Percentiles rank a stretch among this genome's conserved stretches.
phyloP scores from a whole-genome alignment of 1,139 yeast species.

The Magnusiomyces tetraspermus region DNA sequence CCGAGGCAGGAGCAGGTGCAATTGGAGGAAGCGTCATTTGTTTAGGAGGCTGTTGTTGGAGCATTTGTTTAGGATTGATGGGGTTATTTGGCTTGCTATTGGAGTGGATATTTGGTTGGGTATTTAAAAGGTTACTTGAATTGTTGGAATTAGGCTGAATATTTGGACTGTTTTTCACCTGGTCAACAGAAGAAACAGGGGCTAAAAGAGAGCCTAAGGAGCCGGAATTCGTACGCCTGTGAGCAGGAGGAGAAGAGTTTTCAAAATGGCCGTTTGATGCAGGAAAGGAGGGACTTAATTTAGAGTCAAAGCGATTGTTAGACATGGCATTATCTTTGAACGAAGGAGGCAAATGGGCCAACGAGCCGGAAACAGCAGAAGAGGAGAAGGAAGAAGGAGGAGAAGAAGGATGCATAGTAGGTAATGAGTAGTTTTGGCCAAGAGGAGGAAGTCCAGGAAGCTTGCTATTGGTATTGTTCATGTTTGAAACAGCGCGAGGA shows the following conservation, averaged over 20 bases:
- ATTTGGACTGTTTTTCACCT: neutral
- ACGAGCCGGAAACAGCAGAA: neutral
- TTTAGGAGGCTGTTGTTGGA: neutral
- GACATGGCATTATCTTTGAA: neutral
- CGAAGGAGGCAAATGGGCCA: neutral
- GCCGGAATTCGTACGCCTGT: neutral
- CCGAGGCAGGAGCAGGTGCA: neutral
- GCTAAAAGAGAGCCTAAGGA: neutral
- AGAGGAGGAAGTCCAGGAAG: neutral
- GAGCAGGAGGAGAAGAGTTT: neutral
- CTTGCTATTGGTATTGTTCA: neutral
- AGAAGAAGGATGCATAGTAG: neutral
- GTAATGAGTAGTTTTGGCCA: neutral
- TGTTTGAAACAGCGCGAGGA: neutral
- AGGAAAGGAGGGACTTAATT: neutral
- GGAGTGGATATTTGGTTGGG: neutral
- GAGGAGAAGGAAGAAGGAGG: slow-evolving; percentile 3
- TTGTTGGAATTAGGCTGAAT: neutral
- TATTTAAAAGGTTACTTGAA: neutral
- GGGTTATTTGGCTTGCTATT: slow-evolving; percentile 5
- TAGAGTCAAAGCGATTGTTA: neutral
- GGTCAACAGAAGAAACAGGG: neutral
- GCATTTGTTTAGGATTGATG: neutral
- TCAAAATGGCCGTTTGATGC: neutral
- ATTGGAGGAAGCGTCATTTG: neutral